Evolutionary conservation across 805 yeast genomes (phyloP).

Genomic region (Wickerhamiella slavikovae): DNA sequence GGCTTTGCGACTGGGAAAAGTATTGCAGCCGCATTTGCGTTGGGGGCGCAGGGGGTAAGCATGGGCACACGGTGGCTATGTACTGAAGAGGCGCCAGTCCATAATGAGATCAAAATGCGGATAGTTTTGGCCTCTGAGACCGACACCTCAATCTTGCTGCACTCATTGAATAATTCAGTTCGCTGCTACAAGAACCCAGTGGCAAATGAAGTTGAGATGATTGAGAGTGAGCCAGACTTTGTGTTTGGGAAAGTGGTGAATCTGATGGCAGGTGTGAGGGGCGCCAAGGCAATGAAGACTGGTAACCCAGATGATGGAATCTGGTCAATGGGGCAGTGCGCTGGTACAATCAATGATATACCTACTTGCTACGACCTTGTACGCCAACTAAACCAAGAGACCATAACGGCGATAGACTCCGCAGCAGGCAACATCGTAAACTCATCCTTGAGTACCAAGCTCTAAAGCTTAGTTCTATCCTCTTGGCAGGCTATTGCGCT

Average conservation of each 20-base stretch:
- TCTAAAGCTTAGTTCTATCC: not conserved
- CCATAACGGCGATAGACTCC: slow-evolving; percentile 4
- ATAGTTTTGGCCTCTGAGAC: slow-evolving; percentile 13
- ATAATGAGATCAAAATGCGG: slow-evolving; percentile 8
- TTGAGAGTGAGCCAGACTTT: slow-evolving; percentile 9
- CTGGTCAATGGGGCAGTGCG: slow-evolving; percentile 16
- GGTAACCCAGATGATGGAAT: slow-evolving; percentile 16
- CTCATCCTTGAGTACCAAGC: not conserved
- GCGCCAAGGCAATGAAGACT: slow-evolving; percentile 13
- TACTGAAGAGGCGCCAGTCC: slow-evolving; percentile 17
- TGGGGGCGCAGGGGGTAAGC: slow-evolving; percentile 16
- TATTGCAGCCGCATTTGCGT: slow-evolving; percentile 16
- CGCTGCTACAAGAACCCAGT: slow-evolving; percentile 14
- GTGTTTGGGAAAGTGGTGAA: slow-evolving; percentile 12
- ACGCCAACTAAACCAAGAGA: slow-evolving; percentile 12
- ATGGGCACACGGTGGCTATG: slow-evolving; percentile 18
- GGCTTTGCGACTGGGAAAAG: slow-evolving; percentile 18
- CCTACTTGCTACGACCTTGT: slow-evolving; percentile 16
- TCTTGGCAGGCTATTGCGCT: too few relatives aligned
- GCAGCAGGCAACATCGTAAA: slow-evolving; percentile 1
- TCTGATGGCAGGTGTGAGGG: slow-evolving; percentile 15
- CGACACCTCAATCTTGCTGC: slow-evolving; percentile 14
- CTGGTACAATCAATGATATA: slow-evolving; percentile 15
- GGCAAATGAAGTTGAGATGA: slow-evolving; percentile 13
- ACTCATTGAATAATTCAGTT: slow-evolving; percentile 15